A percentile compares a stretch with the other conserved stretches of the same genome.
These are phyloP conservation scores for Podaxis sp. DNA, from an alignment of 768 basidiomycete species.

Conservation along the genomic window DNA sequence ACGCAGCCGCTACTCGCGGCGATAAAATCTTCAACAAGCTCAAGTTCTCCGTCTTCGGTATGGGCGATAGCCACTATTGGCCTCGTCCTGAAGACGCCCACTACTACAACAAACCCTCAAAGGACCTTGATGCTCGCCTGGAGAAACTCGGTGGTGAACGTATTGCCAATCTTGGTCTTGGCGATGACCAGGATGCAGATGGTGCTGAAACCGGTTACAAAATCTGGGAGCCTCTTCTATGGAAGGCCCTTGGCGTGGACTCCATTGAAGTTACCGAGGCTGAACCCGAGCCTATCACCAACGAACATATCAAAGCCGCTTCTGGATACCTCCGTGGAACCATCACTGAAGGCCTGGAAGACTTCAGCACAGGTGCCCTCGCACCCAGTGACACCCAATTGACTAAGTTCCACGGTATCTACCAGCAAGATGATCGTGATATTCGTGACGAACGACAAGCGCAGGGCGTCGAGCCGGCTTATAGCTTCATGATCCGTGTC, in stretches of 20 bases:
- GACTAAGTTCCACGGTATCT: conserved; percentile 97
- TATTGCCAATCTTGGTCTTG: conserved; percentile 75
- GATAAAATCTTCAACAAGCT: conserved; percentile 62
- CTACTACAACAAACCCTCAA: conserved; percentile 96
- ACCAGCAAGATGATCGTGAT: conserved; percentile 97
- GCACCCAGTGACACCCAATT: conserved; percentile 89
- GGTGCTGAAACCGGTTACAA: conserved; percentile 96
- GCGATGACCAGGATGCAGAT: conserved; percentile 97
- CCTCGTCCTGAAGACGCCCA: conserved; percentile 94
- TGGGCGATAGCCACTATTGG: conserved; percentile 99
- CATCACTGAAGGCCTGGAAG: conserved; percentile 87
- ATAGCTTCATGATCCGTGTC: conserved; percentile 97
- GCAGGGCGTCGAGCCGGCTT: conserved; percentile 93
- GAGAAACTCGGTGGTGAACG: conserved; percentile 79
- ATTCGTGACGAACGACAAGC: conserved; percentile 94
- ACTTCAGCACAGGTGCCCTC: conserved; percentile 86
- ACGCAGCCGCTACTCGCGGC: conserved; percentile 57
- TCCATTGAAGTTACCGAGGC: conserved; percentile 83
- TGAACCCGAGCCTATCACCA: conserved; percentile 96
- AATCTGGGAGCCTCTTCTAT: conserved; percentile 88
- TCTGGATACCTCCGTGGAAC: conserved; percentile 93
- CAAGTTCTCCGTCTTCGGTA: conserved; percentile 82
- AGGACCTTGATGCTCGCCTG: conserved; percentile 82
- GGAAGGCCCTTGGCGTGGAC: conserved; percentile 95
- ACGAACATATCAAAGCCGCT: conserved; percentile 99